phyloP scores from a whole-genome alignment of 2,329 filamentous ascomycete species.

The Claviceps monticola region DNA sequence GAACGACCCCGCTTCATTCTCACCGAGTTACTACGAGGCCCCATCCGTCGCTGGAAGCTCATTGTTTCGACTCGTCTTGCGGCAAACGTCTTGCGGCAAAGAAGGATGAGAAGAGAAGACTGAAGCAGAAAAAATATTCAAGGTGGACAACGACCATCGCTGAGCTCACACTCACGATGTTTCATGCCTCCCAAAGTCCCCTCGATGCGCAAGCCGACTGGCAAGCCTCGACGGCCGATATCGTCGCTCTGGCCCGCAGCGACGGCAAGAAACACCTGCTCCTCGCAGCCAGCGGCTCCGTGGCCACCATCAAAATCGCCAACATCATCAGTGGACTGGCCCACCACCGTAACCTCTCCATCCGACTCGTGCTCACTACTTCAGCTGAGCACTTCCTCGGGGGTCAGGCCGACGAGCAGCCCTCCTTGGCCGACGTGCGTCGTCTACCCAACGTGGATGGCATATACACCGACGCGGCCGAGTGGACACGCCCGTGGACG shows the following conservation, averaged over 20 bases:
- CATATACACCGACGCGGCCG: constrained; percentile 71
- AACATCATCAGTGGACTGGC: constrained; percentile 48
- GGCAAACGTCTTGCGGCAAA: background rate
- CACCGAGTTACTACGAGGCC: too few relatives aligned
- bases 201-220: background rate
- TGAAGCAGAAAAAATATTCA: background rate
- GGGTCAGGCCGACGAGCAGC: constrained; percentile 67
- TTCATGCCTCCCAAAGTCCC: background rate
- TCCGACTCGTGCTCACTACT: constrained; percentile 71
- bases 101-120: too few relatives aligned
- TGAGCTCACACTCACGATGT: background rate
- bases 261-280: constrained; percentile 30
- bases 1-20: too few relatives aligned
- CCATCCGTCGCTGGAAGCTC: too few relatives aligned
- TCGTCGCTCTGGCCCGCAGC: constrained; percentile 17
- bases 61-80: too few relatives aligned
- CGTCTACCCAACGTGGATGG: constrained; percentile 59
- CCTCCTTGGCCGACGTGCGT: constrained; percentile 45
- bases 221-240: constrained; percentile 14
- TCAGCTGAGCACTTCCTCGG: constrained; percentile 62
- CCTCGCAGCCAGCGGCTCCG: constrained; percentile 36
- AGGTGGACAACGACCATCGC: background rate
- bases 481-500: constrained; percentile 69
- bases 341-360: constrained; percentile 45
- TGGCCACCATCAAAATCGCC: constrained; percentile 79